Conservation (phyloP, 1,284 basidiomycete genomes). For the Cutaneotrichosporon mucoides region DNA sequence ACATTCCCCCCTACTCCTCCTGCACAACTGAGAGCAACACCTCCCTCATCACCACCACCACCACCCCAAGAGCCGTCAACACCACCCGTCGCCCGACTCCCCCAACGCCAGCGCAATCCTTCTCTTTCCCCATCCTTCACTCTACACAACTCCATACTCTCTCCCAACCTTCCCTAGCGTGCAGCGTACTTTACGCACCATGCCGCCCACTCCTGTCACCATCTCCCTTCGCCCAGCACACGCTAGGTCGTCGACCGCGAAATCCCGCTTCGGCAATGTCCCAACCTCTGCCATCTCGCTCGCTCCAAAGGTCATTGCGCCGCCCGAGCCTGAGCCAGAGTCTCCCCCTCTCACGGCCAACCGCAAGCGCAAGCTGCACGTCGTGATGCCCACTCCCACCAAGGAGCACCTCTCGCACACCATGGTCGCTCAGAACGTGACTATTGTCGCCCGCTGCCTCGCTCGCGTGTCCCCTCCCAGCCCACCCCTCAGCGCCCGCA, state of each 20-base stretch:
- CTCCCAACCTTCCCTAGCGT: background rate
- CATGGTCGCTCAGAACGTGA: slow-evolving; percentile 27
- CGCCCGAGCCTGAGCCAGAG: background rate
- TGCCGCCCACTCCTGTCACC: slow-evolving; percentile 28
- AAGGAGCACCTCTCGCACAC: slow-evolving; percentile 14
- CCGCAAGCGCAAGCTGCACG: slow-evolving; percentile 12
- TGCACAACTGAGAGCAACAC: no score
- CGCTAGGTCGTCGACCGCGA: background rate
- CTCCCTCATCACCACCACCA: no score
- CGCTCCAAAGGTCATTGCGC: slow-evolving; percentile 6
- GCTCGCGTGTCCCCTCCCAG: slow-evolving; percentile 15
- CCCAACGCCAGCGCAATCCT: no score
- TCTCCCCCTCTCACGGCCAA: slow-evolving; percentile 8
- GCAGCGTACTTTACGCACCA: slow-evolving; percentile 6
- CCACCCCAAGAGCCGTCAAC: no score
- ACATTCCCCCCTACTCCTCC: no score
- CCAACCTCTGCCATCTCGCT: background rate
- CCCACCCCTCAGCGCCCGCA: slow-evolving; percentile 9
- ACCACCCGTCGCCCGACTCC: no score
- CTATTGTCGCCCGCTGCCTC: slow-evolving; percentile 34
- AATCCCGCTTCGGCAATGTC: background rate
- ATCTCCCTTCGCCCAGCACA: slow-evolving; percentile 8
- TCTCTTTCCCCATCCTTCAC: no score
- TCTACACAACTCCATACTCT: background rate
- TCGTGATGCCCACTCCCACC: slow-evolving; percentile 4